Conservation (phyloP, 495 filamentous ascomycete genomes). For the Tirmania nivea region DNA sequence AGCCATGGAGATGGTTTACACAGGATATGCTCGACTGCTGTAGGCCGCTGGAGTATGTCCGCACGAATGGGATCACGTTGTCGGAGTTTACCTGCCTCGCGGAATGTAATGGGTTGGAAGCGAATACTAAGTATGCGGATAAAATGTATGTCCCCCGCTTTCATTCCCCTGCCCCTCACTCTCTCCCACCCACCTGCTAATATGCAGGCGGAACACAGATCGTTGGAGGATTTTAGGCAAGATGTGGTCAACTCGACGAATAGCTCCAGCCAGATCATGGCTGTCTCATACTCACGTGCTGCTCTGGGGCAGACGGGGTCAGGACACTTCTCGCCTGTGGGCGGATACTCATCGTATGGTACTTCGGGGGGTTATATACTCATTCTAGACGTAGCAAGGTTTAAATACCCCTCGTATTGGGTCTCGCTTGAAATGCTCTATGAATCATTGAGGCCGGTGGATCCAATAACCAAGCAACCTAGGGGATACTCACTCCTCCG, state of each 20-base stretch:
- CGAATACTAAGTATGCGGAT: constrained; percentile 14
- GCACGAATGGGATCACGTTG: constrained; percentile 15
- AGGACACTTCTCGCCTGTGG: constrained; percentile 18
- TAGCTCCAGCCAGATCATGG: constrained; percentile 8
- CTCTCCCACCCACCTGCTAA: too few relatives aligned
- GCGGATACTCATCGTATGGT: constrained; percentile 12
- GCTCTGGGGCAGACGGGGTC: constrained; percentile 16
- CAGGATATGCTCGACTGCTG: constrained; percentile 19
- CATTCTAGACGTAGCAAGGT: constrained; percentile 16
- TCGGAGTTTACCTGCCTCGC: constrained; percentile 16
- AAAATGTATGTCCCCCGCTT: constrained; percentile 8
- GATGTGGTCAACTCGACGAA: constrained; percentile 9
- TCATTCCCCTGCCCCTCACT: too few relatives aligned
- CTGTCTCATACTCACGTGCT: constrained; percentile 16
- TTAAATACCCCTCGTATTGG: constrained; percentile 14
- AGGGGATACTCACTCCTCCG: constrained; percentile 16
- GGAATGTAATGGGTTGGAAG: constrained; percentile 16
- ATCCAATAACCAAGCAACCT: constrained; percentile 12
- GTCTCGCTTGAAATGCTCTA: constrained; percentile 14
- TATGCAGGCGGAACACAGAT: neutral
- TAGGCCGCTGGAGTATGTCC: constrained; percentile 14
- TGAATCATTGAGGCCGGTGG: constrained; percentile 11
- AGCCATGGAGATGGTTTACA: constrained; percentile 9
- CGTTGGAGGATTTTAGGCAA: constrained; percentile 15
- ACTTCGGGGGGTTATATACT: constrained; percentile 13